These are phyloP conservation scores for Trichosporon sp. DNA, from an alignment of 1,284 basidiomycete genomes.

Conservation along the genomic window DNA sequence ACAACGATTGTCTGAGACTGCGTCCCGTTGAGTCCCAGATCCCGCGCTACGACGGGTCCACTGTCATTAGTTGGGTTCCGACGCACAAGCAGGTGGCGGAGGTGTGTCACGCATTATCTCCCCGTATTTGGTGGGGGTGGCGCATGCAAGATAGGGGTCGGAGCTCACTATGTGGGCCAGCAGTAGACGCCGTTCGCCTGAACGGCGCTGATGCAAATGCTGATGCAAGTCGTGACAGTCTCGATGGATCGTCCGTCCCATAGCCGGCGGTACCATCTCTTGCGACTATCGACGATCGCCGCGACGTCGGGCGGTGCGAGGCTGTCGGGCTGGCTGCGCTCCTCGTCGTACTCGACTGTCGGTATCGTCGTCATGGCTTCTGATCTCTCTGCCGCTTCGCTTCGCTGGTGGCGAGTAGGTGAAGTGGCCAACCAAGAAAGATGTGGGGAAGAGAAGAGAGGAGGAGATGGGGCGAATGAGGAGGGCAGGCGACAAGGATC, in stretches of 20 bases:
- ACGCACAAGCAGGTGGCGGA: not conserved
- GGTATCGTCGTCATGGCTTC: not conserved
- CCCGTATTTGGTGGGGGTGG: not conserved
- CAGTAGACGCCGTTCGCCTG: slow-evolving; percentile 49
- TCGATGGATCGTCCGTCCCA: slow-evolving; percentile 24
- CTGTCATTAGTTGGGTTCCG: slow-evolving; percentile 11
- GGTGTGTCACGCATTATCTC: not conserved
- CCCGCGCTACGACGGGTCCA: slow-evolving; percentile 40
- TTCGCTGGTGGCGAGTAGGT: too few relatives aligned
- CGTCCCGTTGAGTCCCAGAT: slow-evolving; percentile 31
- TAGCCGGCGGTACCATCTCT: slow-evolving; percentile 25
- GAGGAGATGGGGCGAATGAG: too few relatives aligned
- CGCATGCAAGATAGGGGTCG: not conserved
- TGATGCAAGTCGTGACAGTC: slow-evolving; percentile 33
- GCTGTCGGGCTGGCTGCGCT: not conserved
- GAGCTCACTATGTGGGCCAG: slow-evolving; percentile 46
- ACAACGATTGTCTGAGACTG: slow-evolving; percentile 47
- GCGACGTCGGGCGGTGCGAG: slow-evolving; percentile 28
- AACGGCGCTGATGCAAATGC: slow-evolving; percentile 35
- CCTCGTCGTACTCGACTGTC: not conserved
- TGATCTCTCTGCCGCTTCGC: not conserved
- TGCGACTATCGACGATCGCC: slow-evolving; percentile 27
- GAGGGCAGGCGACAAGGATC: too few relatives aligned
- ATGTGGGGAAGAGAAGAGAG: not conserved
- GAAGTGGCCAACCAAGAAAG: not conserved